Conservation (phyloP, 768 basidiomycete genomes). For the Pulveroboletus sp. region DNA sequence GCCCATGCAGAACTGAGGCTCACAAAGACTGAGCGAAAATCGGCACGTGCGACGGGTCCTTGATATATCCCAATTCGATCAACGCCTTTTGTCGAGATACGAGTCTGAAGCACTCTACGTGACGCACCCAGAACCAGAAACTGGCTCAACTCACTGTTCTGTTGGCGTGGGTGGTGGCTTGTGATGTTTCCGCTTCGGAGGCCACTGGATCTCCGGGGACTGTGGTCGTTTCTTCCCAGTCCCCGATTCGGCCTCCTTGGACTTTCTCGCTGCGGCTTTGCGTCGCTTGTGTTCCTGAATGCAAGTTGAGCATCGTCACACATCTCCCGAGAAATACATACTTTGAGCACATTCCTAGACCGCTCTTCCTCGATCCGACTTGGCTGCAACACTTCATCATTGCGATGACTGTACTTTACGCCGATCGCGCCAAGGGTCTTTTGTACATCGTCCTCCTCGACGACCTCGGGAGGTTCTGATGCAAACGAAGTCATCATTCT, state of each 20-base stretch:
- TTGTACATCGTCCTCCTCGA: constrained; percentile 48
- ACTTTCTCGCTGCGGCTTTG: constrained; percentile 22
- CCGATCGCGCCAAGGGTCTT: constrained; percentile 57
- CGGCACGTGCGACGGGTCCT: constrained; percentile 46
- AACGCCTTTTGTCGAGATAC: constrained; percentile 55
- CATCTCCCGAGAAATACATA: constrained; percentile 19
- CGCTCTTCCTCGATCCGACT: constrained; percentile 68
- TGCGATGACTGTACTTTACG: constrained; percentile 69
- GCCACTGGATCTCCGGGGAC: constrained; percentile 51
- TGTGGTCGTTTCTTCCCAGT: constrained; percentile 16
- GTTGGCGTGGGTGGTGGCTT: constrained; percentile 41
- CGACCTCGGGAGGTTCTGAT: constrained; percentile 38
- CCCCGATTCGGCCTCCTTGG: constrained; percentile 9
- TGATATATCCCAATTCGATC: constrained; percentile 58
- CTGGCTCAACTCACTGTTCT: constrained; percentile 55
- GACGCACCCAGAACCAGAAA: too few relatives aligned
- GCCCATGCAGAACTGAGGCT: constrained; percentile 25
- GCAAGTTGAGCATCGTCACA: constrained; percentile 4
- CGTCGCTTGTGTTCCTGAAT: constrained; percentile 28
- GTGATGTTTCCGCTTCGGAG: constrained; percentile 61
- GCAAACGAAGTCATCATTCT: neutral
- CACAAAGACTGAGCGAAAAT: constrained; percentile 65
- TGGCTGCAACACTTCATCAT: constrained; percentile 64
- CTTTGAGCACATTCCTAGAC: constrained; percentile 50
- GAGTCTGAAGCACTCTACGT: constrained; percentile 42